Percentiles rank a stretch among this genome's conserved stretches.
phyloP scores from a whole-genome alignment of 2,329 filamentous ascomycete species.

The Alternaria dauci region DNA sequence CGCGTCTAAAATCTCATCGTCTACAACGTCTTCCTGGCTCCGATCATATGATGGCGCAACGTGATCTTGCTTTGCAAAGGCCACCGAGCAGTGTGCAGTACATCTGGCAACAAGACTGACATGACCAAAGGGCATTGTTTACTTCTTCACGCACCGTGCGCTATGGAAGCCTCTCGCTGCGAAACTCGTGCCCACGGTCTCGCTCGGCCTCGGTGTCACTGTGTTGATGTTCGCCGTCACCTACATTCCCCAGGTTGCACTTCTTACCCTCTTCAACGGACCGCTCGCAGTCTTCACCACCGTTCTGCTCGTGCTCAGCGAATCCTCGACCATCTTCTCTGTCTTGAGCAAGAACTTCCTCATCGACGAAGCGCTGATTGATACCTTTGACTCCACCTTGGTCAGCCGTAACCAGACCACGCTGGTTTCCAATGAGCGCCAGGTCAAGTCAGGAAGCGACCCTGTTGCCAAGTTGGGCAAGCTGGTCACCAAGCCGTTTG shows the following conservation, averaged over 20 bases:
- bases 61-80: background rate
- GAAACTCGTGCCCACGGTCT: constrained; percentile 69
- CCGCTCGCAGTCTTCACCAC: constrained; percentile 80
- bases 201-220: constrained; percentile 76
- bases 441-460: constrained; percentile 68
- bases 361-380: constrained; percentile 81
- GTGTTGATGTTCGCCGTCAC: constrained; percentile 86
- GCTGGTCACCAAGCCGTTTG: constrained; percentile 63
- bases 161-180: constrained; percentile 67
- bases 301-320: constrained; percentile 68
- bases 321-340: constrained; percentile 60
- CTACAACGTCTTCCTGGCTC: background rate
- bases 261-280: constrained; percentile 85
- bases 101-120: constrained; percentile 8
- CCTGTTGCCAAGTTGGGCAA: constrained; percentile 66
- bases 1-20: constrained; percentile 5
- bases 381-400: constrained; percentile 83
- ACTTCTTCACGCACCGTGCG: constrained; percentile 65
- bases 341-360: constrained; percentile 74
- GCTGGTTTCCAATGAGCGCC: constrained; percentile 77
- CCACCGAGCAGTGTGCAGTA: background rate
- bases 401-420: constrained; percentile 62
- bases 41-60: background rate
- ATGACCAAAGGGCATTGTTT: constrained; percentile 64
- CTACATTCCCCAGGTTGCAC: constrained; percentile 82